Conservation (phyloP, 1,284 basidiomycete genomes). For the Coniferiporia weirii region DNA sequence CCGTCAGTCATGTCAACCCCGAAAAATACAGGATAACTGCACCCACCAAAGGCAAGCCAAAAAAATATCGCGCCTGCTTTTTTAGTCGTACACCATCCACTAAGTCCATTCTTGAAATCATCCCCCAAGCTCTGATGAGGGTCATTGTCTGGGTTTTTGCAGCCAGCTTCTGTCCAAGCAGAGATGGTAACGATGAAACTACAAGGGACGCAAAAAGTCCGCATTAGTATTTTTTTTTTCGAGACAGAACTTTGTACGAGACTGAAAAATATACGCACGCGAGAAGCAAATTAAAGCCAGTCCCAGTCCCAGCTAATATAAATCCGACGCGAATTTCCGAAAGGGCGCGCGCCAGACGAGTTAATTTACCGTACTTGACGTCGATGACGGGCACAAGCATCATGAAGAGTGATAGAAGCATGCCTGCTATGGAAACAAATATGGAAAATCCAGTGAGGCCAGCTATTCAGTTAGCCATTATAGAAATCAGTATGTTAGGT, state of each 20-base stretch:
- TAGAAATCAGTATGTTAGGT: neutral
- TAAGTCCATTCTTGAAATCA: conserved; percentile 61
- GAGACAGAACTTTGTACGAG: neutral
- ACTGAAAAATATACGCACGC: conserved; percentile 45
- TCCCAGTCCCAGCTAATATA: conserved; percentile 69
- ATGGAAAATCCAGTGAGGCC: conserved; percentile 83
- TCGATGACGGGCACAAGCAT: conserved; percentile 76
- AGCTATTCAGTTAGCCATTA: conserved; percentile 41
- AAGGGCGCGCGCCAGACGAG: conserved; percentile 70
- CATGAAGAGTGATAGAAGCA: conserved; percentile 68
- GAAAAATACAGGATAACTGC: neutral
- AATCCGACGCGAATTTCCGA: conserved; percentile 76
- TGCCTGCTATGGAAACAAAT: conserved; percentile 66
- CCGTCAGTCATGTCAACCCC: conserved; percentile 7
- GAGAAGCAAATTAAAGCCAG: conserved; percentile 62
- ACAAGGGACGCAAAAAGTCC: conserved; percentile 4
- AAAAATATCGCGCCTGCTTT: conserved; percentile 84
- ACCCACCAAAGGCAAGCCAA: conserved; percentile 72
- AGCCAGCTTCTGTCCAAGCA: conserved; percentile 77
- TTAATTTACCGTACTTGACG: conserved; percentile 79
- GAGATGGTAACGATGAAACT: conserved; percentile 73
- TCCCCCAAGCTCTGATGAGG: conserved; percentile 68
- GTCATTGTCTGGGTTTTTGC: conserved; percentile 74
- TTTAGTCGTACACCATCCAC: conserved; percentile 84
- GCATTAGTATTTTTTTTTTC: conserved; percentile 10